Evolutionary conservation across 257 asterid species (phyloP).

Genomic region (Scutellaria galericulata): DNA sequence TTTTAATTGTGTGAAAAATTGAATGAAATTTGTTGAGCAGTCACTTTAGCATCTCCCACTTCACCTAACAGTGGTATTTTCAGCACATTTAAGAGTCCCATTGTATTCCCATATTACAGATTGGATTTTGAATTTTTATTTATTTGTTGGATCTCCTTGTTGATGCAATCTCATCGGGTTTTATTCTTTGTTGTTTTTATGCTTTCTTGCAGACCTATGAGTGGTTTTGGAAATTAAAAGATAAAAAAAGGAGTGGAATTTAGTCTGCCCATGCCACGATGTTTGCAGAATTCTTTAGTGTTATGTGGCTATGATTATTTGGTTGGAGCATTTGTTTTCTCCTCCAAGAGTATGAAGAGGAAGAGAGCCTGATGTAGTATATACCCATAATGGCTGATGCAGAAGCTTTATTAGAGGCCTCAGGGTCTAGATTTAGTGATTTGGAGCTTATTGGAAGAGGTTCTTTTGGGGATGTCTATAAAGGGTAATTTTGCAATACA

Average conservation of each 20-base stretch:
- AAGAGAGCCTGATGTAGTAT: conserved; percentile 19
- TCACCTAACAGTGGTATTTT: conserved; percentile 56
- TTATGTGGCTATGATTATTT: conserved; percentile 29
- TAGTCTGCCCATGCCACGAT: conserved; percentile 27
- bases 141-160: conserved; percentile 39
- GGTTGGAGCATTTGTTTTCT: conserved; percentile 27
- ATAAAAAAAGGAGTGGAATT: conserved; percentile 18
- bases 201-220: conserved; percentile 3
- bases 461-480: conserved; percentile 95
- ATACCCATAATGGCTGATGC: conserved; percentile 68
- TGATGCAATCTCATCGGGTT: conserved; percentile 23
- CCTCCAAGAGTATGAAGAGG: conserved; percentile 33
- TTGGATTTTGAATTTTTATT: conserved; percentile 23
- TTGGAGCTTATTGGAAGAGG: conserved; percentile 98
- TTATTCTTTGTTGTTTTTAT: conserved; percentile 5
- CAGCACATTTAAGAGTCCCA: conserved; percentile 34
- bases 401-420: conserved; percentile 76
- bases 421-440: conserved; percentile 82
- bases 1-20: conserved; percentile 32
- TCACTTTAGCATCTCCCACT: conserved; percentile 66
- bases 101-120: conserved; percentile 38
- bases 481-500: conserved; percentile 61
- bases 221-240: conserved; percentile 24
- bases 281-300: conserved; percentile 24
- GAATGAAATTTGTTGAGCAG: conserved; percentile 60